Evolutionary conservation across 1,284 basidiomycete species (phyloP).

Genomic region (Afroboletus lepidellus): DNA sequence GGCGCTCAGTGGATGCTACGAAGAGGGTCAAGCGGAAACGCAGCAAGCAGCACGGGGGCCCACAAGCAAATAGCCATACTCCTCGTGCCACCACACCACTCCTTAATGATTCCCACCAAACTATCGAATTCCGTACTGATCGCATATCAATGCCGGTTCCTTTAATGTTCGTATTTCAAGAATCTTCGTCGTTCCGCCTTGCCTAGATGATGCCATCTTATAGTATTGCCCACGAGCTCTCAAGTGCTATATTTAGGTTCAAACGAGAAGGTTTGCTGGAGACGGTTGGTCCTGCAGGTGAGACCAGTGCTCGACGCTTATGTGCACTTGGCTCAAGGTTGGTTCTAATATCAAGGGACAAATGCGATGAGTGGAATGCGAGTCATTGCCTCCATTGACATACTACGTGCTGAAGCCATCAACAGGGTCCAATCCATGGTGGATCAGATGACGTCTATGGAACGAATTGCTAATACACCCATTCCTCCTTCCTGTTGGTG

Average conservation of each 20-base stretch:
- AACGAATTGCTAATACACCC: slow-evolving; percentile 81
- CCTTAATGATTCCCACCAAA: slow-evolving; percentile 51
- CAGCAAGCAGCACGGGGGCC: slow-evolving; percentile 50
- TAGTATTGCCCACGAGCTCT: slow-evolving; percentile 80
- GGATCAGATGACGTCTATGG: slow-evolving; percentile 81
- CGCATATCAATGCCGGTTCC: slow-evolving; percentile 66
- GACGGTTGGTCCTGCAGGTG: slow-evolving; percentile 80
- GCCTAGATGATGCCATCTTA: not conserved
- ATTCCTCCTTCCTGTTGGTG: slow-evolving; percentile 71
- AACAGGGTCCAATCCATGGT: slow-evolving; percentile 74
- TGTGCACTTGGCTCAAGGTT: not conserved
- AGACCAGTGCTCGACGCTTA: slow-evolving; percentile 17
- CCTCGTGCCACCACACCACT: slow-evolving; percentile 54
- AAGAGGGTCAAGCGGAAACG: slow-evolving; percentile 65
- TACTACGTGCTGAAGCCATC: slow-evolving; percentile 13
- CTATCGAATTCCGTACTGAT: slow-evolving; percentile 61
- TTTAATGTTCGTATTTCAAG: slow-evolving; percentile 53
- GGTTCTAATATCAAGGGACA: slow-evolving; percentile 45
- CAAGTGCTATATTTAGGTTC: slow-evolving; percentile 67
- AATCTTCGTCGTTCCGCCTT: not conserved
- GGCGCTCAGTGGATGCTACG: slow-evolving; percentile 55
- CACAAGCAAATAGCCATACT: slow-evolving; percentile 5
- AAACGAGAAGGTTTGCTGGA: slow-evolving; percentile 77
- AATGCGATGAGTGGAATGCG: slow-evolving; percentile 73
- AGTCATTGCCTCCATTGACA: slow-evolving; percentile 19